A percentile compares a stretch with the other conserved stretches of the same genome.
Evolutionary conservation across 768 basidiomycete genomes (phyloP).

Genomic region (Coprinellus aureogranulatus): DNA sequence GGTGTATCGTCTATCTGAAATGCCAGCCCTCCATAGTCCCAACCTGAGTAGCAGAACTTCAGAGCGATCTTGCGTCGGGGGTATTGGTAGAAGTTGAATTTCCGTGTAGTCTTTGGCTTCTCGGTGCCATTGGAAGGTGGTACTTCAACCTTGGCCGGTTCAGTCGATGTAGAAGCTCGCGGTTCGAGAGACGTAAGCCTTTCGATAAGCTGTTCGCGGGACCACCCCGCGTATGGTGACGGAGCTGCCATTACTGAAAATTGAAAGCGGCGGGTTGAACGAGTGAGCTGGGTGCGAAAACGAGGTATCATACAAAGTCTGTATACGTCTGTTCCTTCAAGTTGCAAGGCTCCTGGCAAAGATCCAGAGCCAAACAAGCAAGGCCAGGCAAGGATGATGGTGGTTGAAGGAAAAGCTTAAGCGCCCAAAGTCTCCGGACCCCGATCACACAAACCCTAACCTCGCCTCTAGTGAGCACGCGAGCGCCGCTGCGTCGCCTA

Average conservation of each 20-base stretch:
- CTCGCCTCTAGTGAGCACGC: no score
- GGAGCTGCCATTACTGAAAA: constrained; percentile 12
- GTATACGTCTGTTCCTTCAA: neutral
- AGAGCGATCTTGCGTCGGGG: constrained; percentile 89
- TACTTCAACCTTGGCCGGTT: constrained; percentile 1
- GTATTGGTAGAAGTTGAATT: constrained; percentile 66
- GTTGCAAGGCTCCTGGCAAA: no score
- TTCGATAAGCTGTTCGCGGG: constrained; percentile 66
- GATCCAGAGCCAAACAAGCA: no score
- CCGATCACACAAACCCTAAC: no score
- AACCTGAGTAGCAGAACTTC: constrained; percentile 89
- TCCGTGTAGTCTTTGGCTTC: constrained; percentile 22
- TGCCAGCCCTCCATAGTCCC: constrained; percentile 89
- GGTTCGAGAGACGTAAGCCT: constrained; percentile 54
- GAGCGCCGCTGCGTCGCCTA: no score
- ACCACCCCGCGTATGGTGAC: constrained; percentile 32
- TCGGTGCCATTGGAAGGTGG: constrained; percentile 17
- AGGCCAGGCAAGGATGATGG: no score
- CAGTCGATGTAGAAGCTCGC: no score
- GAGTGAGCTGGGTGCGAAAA: neutral
- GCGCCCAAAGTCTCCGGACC: no score
- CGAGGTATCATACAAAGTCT: constrained; percentile 5
- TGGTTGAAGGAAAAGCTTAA: no score
- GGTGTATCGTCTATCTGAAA: constrained; percentile 70
- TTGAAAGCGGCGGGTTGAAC: constrained; percentile 3